Evolutionary conservation across 2,329 filamentous ascomycete species (phyloP).

Genomic region (Stromatinia cepivora): DNA sequence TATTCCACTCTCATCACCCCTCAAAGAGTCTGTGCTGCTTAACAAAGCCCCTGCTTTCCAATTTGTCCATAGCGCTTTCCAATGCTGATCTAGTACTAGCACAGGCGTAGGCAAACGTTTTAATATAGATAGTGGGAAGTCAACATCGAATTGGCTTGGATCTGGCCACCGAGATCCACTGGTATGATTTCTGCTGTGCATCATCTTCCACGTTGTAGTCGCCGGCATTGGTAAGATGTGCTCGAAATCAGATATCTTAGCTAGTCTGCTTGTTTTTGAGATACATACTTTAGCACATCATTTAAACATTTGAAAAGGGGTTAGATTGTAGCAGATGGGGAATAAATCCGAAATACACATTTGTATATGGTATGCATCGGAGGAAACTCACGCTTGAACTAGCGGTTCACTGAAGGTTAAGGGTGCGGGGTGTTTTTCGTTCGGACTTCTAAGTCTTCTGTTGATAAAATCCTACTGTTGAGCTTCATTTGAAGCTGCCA

Average conservation of each 20-base stretch:
- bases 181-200: not conserved
- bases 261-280: not conserved
- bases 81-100: constrained; percentile 29
- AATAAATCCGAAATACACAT: not conserved
- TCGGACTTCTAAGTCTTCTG: not conserved
- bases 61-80: constrained; percentile 29
- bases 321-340: too few relatives aligned
- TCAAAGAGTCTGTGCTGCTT: constrained; percentile 21
- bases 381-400: constrained; percentile 7
- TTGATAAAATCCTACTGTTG: not conserved
- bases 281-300: constrained; percentile 8
- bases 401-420: not conserved
- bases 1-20: constrained; percentile 13
- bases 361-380: not conserved
- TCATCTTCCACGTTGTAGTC: not conserved
- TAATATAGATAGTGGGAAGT: constrained; percentile 32
- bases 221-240: not conserved
- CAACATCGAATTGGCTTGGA: constrained; percentile 11
- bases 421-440: not conserved
- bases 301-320: not conserved
- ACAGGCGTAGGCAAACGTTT: constrained; percentile 30
- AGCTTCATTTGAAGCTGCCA: not conserved
- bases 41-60: constrained; percentile 26
- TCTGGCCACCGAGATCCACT: not conserved
- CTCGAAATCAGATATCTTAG: not conserved